A percentile compares a stretch with the other conserved stretches of the same genome.
Conservation (phyloP, 176 grass and related monocot genomes). For the Secale cereale region DNA sequence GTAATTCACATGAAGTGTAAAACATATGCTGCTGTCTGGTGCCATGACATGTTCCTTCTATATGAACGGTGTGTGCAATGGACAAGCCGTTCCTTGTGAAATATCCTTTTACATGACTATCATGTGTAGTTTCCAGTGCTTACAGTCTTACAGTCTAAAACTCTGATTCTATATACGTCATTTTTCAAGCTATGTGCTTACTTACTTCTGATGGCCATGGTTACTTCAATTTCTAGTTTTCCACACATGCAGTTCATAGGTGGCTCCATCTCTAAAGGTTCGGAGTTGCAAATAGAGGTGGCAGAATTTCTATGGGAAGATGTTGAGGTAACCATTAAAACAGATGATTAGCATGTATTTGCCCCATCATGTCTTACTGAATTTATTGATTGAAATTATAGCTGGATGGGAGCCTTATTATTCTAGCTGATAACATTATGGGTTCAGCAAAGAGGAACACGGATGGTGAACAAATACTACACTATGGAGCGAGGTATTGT, state of each 20-base stretch:
- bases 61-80: not conserved
- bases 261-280: conserved; percentile 73
- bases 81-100: not conserved
- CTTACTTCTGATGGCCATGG: conserved; percentile 7
- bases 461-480: conserved; percentile 59
- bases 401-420: conserved; percentile 86
- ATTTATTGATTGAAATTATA: conserved; percentile 35
- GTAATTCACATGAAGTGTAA: not conserved
- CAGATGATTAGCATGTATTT: not conserved
- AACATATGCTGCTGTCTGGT: not conserved
- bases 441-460: conserved; percentile 59
- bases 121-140: conserved; percentile 13
- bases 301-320: conserved; percentile 92
- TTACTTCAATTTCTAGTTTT: conserved; percentile 22
- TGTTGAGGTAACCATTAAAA: conserved; percentile 67
- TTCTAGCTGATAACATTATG: conserved; percentile 87
- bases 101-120: not conserved
- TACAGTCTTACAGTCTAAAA: conserved; percentile 15
- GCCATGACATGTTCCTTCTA: not conserved
- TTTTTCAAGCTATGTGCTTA: conserved; percentile 1
- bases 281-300: conserved; percentile 93
- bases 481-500: conserved; percentile 68
- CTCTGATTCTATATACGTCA: not conserved
- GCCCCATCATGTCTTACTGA: not conserved
- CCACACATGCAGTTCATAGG: conserved; percentile 56